A percentile compares a stretch with the other conserved stretches of the same genome.
Conservation (phyloP, 768 basidiomycete species). For the Tephrocybe sp. region DNA sequence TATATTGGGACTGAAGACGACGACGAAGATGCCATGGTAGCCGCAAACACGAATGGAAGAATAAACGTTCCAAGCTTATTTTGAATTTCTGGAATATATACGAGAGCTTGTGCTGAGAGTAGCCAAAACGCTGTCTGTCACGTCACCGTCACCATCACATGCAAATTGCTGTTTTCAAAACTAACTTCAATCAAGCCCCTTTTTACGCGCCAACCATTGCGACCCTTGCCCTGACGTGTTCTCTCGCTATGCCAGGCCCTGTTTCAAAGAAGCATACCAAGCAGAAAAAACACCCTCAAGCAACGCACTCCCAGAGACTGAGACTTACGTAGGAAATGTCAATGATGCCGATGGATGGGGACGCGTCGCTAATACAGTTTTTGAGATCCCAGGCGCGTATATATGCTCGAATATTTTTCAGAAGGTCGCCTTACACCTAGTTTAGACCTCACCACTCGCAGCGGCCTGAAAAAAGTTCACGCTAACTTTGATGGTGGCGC, state of each 20-base stretch:
- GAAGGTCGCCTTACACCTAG: background rate
- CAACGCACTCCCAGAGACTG: constrained; percentile 4
- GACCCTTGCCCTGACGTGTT: too few relatives aligned
- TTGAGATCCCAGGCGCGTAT: constrained; percentile 51
- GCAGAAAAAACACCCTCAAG: constrained; percentile 1
- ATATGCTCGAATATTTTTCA: background rate
- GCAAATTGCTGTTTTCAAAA: background rate
- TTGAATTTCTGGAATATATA: too few relatives aligned
- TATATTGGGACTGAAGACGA: constrained; percentile 37
- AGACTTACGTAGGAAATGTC: constrained; percentile 39
- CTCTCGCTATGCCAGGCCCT: constrained; percentile 26
- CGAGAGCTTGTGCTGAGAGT: too few relatives aligned
- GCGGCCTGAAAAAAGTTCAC: constrained; percentile 63
- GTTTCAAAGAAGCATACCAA: constrained; percentile 21
- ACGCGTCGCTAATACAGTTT: constrained; percentile 38
- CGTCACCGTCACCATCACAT: background rate
- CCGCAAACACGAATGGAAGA: background rate
- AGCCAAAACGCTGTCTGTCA: constrained; percentile 16
- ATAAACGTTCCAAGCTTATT: background rate
- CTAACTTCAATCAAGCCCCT: background rate
- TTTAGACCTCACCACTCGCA: constrained; percentile 52
- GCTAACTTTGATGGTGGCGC: constrained; percentile 49
- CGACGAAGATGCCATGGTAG: constrained; percentile 2
- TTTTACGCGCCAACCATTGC: background rate
- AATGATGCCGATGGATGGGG: constrained; percentile 49